These are phyloP conservation scores for Tulasnella sp. DNA, from an alignment of 768 basidiomycete genomes.

Conservation along the genomic window DNA sequence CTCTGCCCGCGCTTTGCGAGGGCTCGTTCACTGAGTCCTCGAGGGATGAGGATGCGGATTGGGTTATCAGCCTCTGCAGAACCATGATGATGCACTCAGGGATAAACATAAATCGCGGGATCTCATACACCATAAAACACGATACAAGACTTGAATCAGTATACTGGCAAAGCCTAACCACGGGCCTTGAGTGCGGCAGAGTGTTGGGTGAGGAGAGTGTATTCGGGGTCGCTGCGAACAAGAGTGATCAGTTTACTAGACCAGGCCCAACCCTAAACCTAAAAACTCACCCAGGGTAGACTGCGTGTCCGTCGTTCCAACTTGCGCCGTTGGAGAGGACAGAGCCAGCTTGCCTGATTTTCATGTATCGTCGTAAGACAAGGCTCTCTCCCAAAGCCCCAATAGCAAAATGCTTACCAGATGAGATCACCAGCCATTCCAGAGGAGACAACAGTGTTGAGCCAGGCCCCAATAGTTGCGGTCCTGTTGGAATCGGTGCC, in stretches of 20 bases:
- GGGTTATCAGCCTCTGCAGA: too few relatives aligned
- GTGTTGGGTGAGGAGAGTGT: constrained; percentile 42
- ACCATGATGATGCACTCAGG: too few relatives aligned
- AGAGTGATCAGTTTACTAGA: background rate
- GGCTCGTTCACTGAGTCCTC: too few relatives aligned
- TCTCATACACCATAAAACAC: background rate
- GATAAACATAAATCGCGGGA: too few relatives aligned
- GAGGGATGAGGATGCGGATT: too few relatives aligned
- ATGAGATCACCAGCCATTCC: constrained; percentile 49
- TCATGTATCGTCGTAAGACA: background rate
- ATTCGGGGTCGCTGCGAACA: constrained; percentile 39
- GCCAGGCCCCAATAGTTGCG: constrained; percentile 52
- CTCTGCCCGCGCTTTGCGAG: too few relatives aligned
- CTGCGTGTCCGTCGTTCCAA: constrained; percentile 48
- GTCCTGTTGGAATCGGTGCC: constrained; percentile 51
- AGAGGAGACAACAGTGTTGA: constrained; percentile 18
- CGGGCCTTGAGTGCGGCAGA: constrained; percentile 47
- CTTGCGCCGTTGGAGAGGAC: constrained; percentile 43
- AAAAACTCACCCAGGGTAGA: constrained; percentile 39
- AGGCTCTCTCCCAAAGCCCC: too few relatives aligned
- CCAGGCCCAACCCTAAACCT: too few relatives aligned
- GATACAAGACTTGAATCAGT: background rate
- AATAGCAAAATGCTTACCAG: constrained; percentile 40
- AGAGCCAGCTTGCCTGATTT: constrained; percentile 44
- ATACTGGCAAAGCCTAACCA: constrained; percentile 29